Percentiles rank a stretch among this genome's conserved stretches.
Evolutionary conservation across 169 alveolate species (phyloP).

Genomic region (Eimeria acervulina): DNA sequence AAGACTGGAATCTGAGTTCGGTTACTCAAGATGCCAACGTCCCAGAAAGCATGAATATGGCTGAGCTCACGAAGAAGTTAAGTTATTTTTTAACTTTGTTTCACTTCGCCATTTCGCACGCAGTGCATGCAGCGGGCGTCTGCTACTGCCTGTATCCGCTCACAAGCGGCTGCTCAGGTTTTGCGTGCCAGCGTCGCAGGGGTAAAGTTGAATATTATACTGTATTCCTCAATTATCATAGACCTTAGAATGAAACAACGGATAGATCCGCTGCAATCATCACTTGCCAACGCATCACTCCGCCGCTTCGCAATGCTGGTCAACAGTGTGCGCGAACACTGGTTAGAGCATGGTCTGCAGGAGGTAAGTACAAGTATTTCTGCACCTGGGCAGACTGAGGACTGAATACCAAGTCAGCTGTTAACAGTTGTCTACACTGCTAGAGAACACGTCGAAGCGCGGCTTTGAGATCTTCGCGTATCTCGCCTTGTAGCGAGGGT

Average conservation of each 20-base stretch:
- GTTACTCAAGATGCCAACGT: not conserved
- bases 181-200: not conserved
- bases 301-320: not conserved
- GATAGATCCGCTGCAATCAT: not conserved
- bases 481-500: not conserved
- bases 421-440: not conserved
- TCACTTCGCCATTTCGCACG: not conserved
- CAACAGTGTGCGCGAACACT: not conserved
- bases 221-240: not conserved
- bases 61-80: not conserved
- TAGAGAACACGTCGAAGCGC: not conserved
- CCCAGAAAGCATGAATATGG: not conserved
- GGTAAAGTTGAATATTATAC: not conserved
- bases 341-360: not conserved
- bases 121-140: slow-evolving; percentile 30
- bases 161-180: not conserved
- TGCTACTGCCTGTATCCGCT: not conserved
- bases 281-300: not conserved
- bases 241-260: not conserved
- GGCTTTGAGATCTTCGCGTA: not conserved
- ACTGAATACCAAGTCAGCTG: not conserved
- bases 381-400: not conserved
- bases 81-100: not conserved
- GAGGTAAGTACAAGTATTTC: not conserved
- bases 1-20: not conserved